phyloP scores from a whole-genome alignment of 768 basidiomycete genomes.

The Lentinula lateritia region DNA sequence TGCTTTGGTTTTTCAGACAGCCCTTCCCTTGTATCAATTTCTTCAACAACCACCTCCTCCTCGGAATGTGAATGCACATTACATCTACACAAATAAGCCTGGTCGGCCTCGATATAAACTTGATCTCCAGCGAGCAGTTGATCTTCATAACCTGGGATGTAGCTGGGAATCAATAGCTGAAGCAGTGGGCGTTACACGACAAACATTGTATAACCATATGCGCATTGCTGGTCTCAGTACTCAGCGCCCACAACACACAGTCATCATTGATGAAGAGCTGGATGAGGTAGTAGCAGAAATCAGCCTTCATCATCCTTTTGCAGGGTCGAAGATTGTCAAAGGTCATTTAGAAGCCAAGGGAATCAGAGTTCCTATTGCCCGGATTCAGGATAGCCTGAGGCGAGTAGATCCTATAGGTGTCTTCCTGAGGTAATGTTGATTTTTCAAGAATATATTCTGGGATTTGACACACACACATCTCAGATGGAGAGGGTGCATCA shows the following conservation, averaged over 20 bases:
- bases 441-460: not conserved
- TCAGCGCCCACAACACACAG: not conserved
- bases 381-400: conserved; percentile 5
- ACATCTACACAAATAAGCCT: not conserved
- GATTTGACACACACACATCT: not conserved
- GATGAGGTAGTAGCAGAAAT: conserved; percentile 1
- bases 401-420: conserved; percentile 7
- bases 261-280: conserved; percentile 3
- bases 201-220: conserved; percentile 5
- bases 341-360: conserved; percentile 2
- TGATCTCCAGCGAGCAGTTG: not conserved
- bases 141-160: conserved; percentile 1
- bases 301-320: conserved; percentile 1
- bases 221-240: not conserved
- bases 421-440: conserved; percentile 3
- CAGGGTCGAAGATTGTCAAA: not conserved
- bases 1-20: not conserved
- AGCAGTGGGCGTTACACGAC: not conserved
- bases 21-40: not conserved
- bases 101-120: conserved; percentile 1
- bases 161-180: not conserved
- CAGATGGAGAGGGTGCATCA: not conserved
- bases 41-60: not conserved
- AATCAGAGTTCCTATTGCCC: not conserved
- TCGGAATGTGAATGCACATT: not conserved